Conservation (phyloP, 169 alveolate species). For the Neospora caninum region DNA sequence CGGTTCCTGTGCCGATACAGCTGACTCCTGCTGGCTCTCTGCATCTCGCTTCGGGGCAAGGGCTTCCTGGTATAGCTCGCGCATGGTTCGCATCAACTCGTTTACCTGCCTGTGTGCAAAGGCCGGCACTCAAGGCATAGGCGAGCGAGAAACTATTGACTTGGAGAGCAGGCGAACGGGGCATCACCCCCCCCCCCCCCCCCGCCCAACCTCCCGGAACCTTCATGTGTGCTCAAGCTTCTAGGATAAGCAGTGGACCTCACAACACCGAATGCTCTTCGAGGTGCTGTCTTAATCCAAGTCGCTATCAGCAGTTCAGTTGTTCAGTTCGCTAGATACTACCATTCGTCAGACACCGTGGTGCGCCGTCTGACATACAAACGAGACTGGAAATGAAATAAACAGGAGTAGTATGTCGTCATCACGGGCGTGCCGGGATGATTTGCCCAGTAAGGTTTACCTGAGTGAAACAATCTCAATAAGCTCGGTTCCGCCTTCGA, state of each 20-base stretch:
- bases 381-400: no score
- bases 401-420: no score
- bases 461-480: conserved; percentile 86
- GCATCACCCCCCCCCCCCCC: neutral
- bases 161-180: neutral
- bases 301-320: no score
- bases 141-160: neutral
- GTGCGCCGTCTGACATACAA: no score
- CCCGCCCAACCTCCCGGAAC: no score
- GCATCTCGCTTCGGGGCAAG: conserved; percentile 15
- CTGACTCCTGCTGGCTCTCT: neutral
- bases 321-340: no score
- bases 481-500: conserved; percentile 86
- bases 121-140: neutral
- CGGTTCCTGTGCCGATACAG: neutral
- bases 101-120: conserved; percentile 42
- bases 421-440: no score
- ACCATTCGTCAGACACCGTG: no score
- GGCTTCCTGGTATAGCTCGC: conserved; percentile 44
- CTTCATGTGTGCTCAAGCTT: no score
- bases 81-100: conserved; percentile 48
- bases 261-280: no score
- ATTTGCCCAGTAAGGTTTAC: neutral
- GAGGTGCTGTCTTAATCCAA: no score
- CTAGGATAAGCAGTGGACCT: no score